These are phyloP conservation scores for Melampsora americana DNA, from an alignment of 1,284 basidiomycete genomes.

Conservation along the genomic window DNA sequence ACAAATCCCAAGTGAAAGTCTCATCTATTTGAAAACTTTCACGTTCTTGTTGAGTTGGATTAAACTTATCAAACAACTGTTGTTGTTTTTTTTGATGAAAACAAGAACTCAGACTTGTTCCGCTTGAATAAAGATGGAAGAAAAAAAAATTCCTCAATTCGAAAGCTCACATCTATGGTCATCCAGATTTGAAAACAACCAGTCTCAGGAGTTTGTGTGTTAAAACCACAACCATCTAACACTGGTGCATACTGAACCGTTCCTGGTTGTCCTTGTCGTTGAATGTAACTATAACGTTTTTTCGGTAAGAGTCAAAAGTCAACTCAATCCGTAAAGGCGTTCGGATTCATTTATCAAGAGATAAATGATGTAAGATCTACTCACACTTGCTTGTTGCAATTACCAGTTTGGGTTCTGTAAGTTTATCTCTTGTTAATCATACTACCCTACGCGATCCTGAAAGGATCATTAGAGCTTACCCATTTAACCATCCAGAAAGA, in stretches of 20 bases:
- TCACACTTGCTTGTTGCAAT: constrained; percentile 6
- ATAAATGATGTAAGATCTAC: not conserved
- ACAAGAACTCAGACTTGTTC: not conserved
- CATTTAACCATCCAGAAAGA: constrained; percentile 6
- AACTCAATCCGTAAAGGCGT: no score
- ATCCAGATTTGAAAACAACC: not conserved
- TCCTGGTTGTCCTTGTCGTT: constrained; percentile 2
- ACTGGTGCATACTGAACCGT: not conserved
- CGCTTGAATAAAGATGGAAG: not conserved
- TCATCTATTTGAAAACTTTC: not conserved
- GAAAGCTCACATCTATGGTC: not conserved
- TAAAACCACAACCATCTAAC: not conserved
- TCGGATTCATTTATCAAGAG: not conserved
- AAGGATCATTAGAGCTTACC: not conserved
- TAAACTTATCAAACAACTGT: not conserved
- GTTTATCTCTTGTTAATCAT: not conserved
- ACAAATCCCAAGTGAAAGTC: not conserved
- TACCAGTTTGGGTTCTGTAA: not conserved
- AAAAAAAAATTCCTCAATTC: not conserved
- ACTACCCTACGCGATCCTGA: not conserved
- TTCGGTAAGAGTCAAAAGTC: no score
- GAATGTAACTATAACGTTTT: not conserved
- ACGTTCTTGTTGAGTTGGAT: not conserved
- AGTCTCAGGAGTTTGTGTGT: not conserved
- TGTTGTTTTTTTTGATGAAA: no score